Base-by-base conservation (phyloP, 192 early-diverging fungal species). In the Entrophospora sp. region DNA sequence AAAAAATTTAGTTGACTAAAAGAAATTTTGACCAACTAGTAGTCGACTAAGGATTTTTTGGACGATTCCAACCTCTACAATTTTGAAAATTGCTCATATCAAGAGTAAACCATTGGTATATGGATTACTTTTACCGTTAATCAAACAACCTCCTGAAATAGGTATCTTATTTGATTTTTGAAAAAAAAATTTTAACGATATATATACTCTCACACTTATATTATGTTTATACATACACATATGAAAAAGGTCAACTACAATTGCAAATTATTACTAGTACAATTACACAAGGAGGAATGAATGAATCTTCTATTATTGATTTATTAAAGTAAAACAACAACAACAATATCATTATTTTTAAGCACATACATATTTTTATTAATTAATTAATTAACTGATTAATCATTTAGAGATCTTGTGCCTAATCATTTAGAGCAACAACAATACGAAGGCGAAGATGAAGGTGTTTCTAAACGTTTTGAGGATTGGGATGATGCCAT, bases 111-210 rank as follows among this genome's bases (percentile, higher is more conserved):
- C 63, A 30, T 24, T 65, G 4, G 31, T 65, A 18, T 36, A 51
- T 53, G 63, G 48, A 30, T 42, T 65, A 30, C 12, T 65, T 18
- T 40, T 65, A 32, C 63, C 63, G 2, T 65, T 65, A 31, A 38
- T 65, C 4, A 52, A 16, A 30, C 31, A 35, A 18, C 5, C 35
- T 38, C 10, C 6, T 16, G 12, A 24, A 42, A 44, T 42, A 16
- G 40, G 40, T 28, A 61, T 20, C 2, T 43, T 28, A 12, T 28
- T 45, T 42, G 0, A 61, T 31, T n/a, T n/a, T n/a, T n/a, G n/a
- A n/a, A n/a, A n/a, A n/a, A n/a, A n/a, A n/a, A n/a, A n/a, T n/a
- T n/a, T n/a, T n/a, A n/a, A n/a, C n/a, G n/a, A n/a, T n/a, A n/a
- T n/a, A n/a, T n/a, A n/a, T n/a, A n/a, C n/a, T n/a, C n/a, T n/a